Base-by-base conservation (phyloP, 2,329 filamentous ascomycete genomes). In the Talaromyces islandicus region DNA sequence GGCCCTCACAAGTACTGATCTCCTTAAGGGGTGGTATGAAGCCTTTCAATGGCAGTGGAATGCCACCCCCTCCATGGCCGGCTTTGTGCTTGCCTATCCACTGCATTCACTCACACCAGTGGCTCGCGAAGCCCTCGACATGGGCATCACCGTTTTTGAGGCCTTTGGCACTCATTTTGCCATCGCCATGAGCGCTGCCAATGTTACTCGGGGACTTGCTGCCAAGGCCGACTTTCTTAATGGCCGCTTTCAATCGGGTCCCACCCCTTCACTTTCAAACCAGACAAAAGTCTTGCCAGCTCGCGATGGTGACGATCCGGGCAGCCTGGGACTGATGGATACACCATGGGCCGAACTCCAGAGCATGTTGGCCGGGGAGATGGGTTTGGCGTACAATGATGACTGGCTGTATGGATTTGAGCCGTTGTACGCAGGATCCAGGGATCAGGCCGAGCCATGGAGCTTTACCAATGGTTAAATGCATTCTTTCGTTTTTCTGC, bases 41-140 rank as follows among this genome's bases (percentile, higher is more conserved):
- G 68, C 70, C 0, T 79, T 77, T 56, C 74, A 77, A 25, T 79
- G 74, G 69, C 77, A 79, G 62, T 79, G 77, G 75, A 75, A 78
- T 60, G 74, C 76, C 0, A 67, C 73, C 1, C 63, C 80, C 19
- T 71, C 74, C 2, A 66, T 79, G 1, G 60, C 79, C 9, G 78
- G 77, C 6, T 80, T 76, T 61, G 64, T 76, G 2, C 61, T 80
- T 0, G 73, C 74, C 0, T 71, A 76, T 55, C 77, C 78, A 1
- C 50, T 67, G 1, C 63, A 70, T 11, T 61, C 69, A 5, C 64
- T 65, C 0, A 71, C 70, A 0, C 64, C 66, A 0, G 54, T 63
- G 2, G 75, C 73, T 11, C 67, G 75, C 19, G 67, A 67, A 17
- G 68, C 70, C 12, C 65, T 79, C n/a, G 67, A 73, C 38, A 68